Evolutionary conservation across 1,284 basidiomycete genomes (phyloP).

Genomic region (Mycena citricolor): DNA sequence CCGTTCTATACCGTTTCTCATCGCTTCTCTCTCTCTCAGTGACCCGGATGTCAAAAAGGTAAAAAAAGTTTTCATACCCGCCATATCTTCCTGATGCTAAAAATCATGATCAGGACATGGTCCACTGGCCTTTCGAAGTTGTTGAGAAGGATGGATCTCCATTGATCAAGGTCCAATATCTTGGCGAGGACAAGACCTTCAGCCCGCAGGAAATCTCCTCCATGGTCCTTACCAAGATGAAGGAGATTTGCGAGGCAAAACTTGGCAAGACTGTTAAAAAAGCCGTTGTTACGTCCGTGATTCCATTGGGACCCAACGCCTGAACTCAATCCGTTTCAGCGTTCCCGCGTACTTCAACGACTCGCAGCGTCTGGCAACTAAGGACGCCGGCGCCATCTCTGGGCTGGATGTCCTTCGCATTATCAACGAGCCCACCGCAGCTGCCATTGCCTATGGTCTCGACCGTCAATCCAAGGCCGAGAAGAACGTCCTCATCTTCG

Average conservation of each 20-base stretch:
- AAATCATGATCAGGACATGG: slow-evolving; percentile 61
- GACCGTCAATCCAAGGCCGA: slow-evolving; percentile 87
- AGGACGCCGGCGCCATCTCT: slow-evolving; percentile 92
- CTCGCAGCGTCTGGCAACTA: slow-evolving; percentile 93
- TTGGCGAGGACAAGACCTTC: slow-evolving; percentile 93
- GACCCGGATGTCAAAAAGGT: slow-evolving; percentile 88
- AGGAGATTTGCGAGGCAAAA: slow-evolving; percentile 98
- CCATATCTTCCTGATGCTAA: slow-evolving; percentile 10
- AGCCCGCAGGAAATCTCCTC: slow-evolving; percentile 97
- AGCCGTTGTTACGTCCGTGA: slow-evolving; percentile 85
- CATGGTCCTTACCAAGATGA: slow-evolving; percentile 99
- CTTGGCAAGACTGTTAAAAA: slow-evolving; percentile 95
- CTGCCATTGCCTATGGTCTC: slow-evolving; percentile 93
- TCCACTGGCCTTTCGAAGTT: slow-evolving; percentile 95
- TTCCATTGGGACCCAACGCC: slow-evolving; percentile 13
- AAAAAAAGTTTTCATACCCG: slow-evolving; percentile 19
- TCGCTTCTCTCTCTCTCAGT: slow-evolving; percentile 39
- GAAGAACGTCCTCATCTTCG: slow-evolving; percentile 99
- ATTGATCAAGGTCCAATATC: slow-evolving; percentile 93
- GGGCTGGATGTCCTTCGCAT: slow-evolving; percentile 96
- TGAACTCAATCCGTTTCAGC: slow-evolving; percentile 35
- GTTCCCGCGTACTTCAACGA: slow-evolving; percentile 98
- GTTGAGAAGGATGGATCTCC: slow-evolving; percentile 94
- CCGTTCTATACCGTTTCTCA: slow-evolving; percentile 20
- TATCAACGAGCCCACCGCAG: slow-evolving; percentile 96